Conservation (phyloP, 805 yeast species). For the Pichia cephalocereana region DNA sequence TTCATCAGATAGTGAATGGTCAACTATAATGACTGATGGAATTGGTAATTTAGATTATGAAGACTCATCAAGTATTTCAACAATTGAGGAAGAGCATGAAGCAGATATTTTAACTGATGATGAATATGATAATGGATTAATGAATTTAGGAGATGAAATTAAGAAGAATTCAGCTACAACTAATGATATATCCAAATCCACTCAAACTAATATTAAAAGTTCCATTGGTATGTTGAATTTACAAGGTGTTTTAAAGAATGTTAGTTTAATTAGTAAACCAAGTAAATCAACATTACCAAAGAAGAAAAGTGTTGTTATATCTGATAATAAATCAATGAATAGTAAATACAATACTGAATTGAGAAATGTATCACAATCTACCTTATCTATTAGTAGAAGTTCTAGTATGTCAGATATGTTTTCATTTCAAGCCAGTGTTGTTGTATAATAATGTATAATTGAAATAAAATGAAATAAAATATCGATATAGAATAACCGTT, state of each 20-base stretch:
- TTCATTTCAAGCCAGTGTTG: background rate
- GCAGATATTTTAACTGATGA: background rate
- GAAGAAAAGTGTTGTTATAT: background rate
- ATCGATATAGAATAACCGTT: no score
- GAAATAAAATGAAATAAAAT: no score
- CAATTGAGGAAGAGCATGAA: constrained; percentile 2
- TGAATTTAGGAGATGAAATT: background rate
- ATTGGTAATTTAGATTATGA: background rate
- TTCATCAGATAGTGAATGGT: background rate
- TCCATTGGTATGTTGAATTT: constrained; percentile 3
- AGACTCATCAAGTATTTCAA: background rate
- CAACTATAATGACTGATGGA: background rate
- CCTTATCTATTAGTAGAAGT: background rate
- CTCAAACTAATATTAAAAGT: background rate
- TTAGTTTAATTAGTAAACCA: background rate
- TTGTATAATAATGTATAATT: background rate
- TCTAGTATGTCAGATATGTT: background rate
- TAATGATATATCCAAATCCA: background rate
- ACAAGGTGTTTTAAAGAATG: constrained; percentile 4
- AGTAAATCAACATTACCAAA: background rate
- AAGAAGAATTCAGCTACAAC: background rate
- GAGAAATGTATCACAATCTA: background rate
- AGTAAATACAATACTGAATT: background rate
- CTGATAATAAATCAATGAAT: background rate
- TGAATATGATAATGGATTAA: background rate